Base-by-base conservation (phyloP, 106 monocot genomes). In the Cymbidium sinense region DNA sequence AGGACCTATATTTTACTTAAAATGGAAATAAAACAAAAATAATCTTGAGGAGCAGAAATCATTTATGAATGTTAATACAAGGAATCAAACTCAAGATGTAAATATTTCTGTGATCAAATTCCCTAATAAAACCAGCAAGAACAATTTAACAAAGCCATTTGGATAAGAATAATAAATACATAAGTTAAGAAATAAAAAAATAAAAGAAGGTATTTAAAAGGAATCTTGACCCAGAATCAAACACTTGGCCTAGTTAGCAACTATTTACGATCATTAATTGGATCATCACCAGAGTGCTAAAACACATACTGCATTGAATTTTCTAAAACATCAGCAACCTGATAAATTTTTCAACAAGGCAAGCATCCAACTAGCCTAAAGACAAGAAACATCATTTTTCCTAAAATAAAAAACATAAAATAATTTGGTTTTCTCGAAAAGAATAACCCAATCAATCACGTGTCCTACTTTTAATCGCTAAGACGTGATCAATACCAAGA, bases 51-150 rank as follows among this genome's bases (percentile, higher is more conserved):
- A 12, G 33, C 33, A 21, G 15, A 67, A 67, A 4, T 17, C 13
- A 67, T 67, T 31, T 3, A 67, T 4, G 67, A 18, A 33, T 25
- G 17, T 1, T 29, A 67, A 67, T 11, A 35, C 19, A 71, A 36
- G 37, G 37, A 71, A 36, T 71, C n/a, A 39, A 71, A 19, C 36
- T 71, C 69, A 71, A 39, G 71, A 71, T 21, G 21, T 36, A 39
- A 71, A 67, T 29, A 67, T 33, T 29, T 33, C 29, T 31, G 33
- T 31, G 31, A 31, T 17, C 29, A 29, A 31, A 23, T 67, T 67
- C 31, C 67, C 11, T 17, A 67, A 33, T 33, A 58, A 20, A 65
- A 67, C 9, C 17, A 67, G 15, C 31, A 18, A 62, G 31, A 67
- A 10, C n/a, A 13, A 17, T 13, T 33, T 33, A 67, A 67, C 8